phyloP scores from a whole-genome alignment of 1,284 basidiomycete species.

The Peniophora sp. region DNA sequence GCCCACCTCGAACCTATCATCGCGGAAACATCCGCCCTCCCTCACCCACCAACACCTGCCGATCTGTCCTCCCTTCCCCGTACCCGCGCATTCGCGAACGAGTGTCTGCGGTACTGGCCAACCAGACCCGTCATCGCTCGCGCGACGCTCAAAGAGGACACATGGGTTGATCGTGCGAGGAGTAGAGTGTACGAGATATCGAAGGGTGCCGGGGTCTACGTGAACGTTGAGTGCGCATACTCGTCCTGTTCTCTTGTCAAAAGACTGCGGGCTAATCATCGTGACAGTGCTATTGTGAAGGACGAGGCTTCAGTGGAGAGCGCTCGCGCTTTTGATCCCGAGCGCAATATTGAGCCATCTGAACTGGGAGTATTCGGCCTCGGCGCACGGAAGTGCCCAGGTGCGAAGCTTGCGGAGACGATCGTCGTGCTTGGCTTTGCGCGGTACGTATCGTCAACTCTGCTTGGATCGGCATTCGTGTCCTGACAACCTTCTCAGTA shows the following conservation, averaged over 20 bases:
- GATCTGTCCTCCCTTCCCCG: background rate
- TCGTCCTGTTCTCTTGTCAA: background rate
- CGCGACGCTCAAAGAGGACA: background rate
- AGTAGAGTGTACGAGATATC: background rate
- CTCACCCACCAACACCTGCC: background rate
- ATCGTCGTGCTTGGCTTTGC: background rate
- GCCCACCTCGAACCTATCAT: background rate
- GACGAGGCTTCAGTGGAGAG: background rate
- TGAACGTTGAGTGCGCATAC: background rate
- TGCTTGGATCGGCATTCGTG: background rate
- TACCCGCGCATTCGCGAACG: background rate
- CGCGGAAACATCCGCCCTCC: background rate
- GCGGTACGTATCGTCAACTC: background rate
- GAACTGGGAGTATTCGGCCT: background rate
- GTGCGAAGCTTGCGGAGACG: background rate
- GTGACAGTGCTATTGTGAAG: background rate
- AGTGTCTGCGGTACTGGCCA: background rate
- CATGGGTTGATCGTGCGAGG: background rate
- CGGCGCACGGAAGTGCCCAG: background rate
- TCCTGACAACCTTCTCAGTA: background rate
- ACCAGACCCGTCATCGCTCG: background rate
- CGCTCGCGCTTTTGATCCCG: background rate
- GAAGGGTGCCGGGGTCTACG: background rate
- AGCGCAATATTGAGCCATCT: background rate
- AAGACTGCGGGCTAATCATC: background rate